These are phyloP conservation scores for Pichia sp. DNA, from an alignment of 1,139 yeast species.

Conservation along the genomic window DNA sequence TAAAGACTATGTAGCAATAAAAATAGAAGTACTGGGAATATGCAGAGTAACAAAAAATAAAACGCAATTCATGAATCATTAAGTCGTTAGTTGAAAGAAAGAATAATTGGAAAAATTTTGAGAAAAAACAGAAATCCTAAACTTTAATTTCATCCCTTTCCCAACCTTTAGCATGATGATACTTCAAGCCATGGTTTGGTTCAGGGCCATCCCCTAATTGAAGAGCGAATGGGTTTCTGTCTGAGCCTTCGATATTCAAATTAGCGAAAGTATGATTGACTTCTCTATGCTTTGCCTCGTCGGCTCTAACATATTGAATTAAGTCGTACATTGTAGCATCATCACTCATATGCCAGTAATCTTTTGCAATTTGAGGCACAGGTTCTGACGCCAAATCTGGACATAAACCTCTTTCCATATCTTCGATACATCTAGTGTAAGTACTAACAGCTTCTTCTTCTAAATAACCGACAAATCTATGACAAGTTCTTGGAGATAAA, in stretches of 20 bases:
- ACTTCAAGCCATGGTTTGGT: constrained; percentile 46
- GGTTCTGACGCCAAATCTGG: constrained; percentile 39
- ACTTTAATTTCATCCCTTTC: constrained; percentile 43
- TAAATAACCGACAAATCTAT: constrained; percentile 69
- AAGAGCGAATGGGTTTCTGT: constrained; percentile 65
- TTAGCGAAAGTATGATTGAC: constrained; percentile 74
- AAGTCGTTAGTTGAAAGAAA: no score
- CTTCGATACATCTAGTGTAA: constrained; percentile 54
- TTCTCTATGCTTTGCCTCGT: constrained; percentile 71
- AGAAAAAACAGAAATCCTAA: no score
- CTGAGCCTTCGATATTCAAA: constrained; percentile 39
- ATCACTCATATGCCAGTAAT: constrained; percentile 53
- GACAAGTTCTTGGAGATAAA: constrained; percentile 57
- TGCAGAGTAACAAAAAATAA: no score
- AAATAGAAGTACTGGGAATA: no score
- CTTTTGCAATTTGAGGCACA: constrained; percentile 53
- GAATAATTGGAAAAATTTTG: no score
- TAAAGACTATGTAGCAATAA: no score
- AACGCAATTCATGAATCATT: background rate
- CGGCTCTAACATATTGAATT: constrained; percentile 51
- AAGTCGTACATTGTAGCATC: constrained; percentile 54
- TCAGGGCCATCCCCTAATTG: constrained; percentile 39
- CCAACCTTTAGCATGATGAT: constrained; percentile 53
- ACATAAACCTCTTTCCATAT: constrained; percentile 44
- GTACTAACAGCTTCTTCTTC: constrained; percentile 78